These are phyloP conservation scores for Russula ochroleuca DNA, from an alignment of 768 basidiomycete species.

Conservation along the genomic window DNA sequence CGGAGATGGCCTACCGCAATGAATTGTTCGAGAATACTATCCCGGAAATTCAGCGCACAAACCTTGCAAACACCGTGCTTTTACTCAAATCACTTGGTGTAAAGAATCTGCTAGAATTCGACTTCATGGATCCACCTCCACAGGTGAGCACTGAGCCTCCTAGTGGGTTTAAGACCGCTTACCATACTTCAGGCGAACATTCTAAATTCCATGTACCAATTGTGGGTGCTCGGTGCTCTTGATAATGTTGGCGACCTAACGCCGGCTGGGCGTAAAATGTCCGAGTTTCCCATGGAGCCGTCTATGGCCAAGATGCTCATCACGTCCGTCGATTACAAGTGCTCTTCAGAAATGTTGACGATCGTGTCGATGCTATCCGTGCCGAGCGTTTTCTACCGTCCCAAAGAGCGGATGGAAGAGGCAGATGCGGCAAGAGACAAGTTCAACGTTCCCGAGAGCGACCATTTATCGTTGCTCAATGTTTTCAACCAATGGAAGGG, in stretches of 20 bases:
- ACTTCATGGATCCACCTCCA: conserved; percentile 99
- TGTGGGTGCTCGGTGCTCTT: conserved; percentile 97
- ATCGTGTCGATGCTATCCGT: conserved; percentile 99
- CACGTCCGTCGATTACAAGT: conserved; percentile 87
- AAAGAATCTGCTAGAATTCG: conserved; percentile 95
- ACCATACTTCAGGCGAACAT: conserved; percentile 70
- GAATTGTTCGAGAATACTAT: conserved; percentile 95
- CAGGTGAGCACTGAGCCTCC: conserved; percentile 48
- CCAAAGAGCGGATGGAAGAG: conserved; percentile 96
- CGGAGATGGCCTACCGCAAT: conserved; percentile 94
- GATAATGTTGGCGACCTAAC: conserved; percentile 98
- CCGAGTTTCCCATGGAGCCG: conserved; percentile 99
- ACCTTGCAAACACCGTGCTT: conserved; percentile 94
- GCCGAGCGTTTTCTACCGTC: conserved; percentile 95
- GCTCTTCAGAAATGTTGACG: conserved; percentile 94
- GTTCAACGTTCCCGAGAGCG: conserved; percentile 97
- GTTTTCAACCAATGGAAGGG: conserved; percentile 99
- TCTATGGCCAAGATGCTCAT: conserved; percentile 99
- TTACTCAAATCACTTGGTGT: conserved; percentile 94
- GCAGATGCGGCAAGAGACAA: conserved; percentile 96
- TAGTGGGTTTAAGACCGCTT: conserved; percentile 3
- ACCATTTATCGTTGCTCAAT: conserved; percentile 91
- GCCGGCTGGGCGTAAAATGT: conserved; percentile 90
- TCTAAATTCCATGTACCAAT: conserved; percentile 98
- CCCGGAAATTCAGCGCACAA: conserved; percentile 97